Base-by-base conservation (phyloP, 768 basidiomycete genomes). In the Boletales sp. region DNA sequence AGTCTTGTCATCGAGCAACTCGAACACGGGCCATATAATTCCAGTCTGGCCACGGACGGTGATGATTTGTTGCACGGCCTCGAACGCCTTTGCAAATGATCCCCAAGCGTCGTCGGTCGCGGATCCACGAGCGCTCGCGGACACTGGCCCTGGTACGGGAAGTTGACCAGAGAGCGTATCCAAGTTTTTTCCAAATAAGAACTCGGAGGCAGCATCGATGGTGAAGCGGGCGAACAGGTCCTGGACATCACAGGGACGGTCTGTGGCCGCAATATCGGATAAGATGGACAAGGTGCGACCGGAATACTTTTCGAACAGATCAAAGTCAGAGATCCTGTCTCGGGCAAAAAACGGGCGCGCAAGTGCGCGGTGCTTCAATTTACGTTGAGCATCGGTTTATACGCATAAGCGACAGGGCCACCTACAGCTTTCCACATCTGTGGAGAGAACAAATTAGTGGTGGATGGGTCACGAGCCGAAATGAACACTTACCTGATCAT, bases 281-380 rank as follows among this genome's bases (percentile, higher is more conserved):
- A 85, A 59, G 47, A 80, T 70, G 5, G 73, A 66, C 4, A 86
- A 50, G 0, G 80, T 77, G n/a, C 70, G 72, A 19, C 62, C 52
- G 8, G 76, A 69, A 53, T 84, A 76, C 38, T 68, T 70, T 56
- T 87, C 84, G 58, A 88, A 87, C 39, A 80, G 71, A 15, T 84
- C 78, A 45, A 86, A 86, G 59, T 89, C 85, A 8, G 80, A 76
- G 38, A 83, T 78, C 28, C 86, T 78, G 51, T 88, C 85, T n/a
- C 78, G 76, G 13, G 84, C 78, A 59, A 89, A 87, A 69, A 87
- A 89, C 4, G 87, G 87, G 6, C 87, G 80, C 3, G 86, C 78
- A 42, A 79, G 80, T 3, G 74, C 68, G 31, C 87, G 81, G 53
- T 87, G 86, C 84, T 86, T 57, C 8, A 41, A 46, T 21, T 21